Evolutionary conservation across 805 yeast species (phyloP), one percentile per base, ranked within the genome.

Genomic region (Pichia scutulata): DNA sequence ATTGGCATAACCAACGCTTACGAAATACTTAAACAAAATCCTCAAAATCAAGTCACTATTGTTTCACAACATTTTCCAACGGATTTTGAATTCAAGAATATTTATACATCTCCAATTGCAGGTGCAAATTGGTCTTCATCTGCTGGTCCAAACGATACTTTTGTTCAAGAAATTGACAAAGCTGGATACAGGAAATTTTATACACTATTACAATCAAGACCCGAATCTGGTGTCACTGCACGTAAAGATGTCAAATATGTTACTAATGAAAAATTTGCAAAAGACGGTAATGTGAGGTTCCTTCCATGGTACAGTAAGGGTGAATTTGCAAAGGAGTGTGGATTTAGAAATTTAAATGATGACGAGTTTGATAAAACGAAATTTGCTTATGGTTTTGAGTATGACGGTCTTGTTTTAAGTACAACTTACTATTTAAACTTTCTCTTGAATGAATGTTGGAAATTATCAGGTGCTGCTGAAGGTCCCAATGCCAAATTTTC

Each of bases 91-190:
- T 67, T 73, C 33, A 64, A 64, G 16, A 50, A 55, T 4, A 72
- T 72, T 13, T 82, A 78, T 59, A 73, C 86, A 3, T 79, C 84
- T 0, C 86, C 87, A 3, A 77, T 71, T 61, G 88, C 87, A 0
- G 89, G 88, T 7, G 89, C 88, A 44, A 79, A 82, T 57, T 82
- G 88, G 86, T 70, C 69, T 42, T 76, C 84, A 14, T 78, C 80
- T 65, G 86, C 86, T 1, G 41, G 52, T 1, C 68, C 69, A 5
- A 77, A 77, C 23, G 66, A 61, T 23, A 43, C 46, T 7, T 56
- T 52, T 26, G 57, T 57, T 47, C 64, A 66, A 49, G 59, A 64
- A 22, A 58, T 64, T 51, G 88, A 82, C 57, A 64, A 64, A 30
- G 63, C 71, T 2, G 78, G 77, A 0, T 83, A 82, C 56, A 55